Base-by-base conservation (phyloP, 768 basidiomycete species). In the Tricholoma flavovirens region DNA sequence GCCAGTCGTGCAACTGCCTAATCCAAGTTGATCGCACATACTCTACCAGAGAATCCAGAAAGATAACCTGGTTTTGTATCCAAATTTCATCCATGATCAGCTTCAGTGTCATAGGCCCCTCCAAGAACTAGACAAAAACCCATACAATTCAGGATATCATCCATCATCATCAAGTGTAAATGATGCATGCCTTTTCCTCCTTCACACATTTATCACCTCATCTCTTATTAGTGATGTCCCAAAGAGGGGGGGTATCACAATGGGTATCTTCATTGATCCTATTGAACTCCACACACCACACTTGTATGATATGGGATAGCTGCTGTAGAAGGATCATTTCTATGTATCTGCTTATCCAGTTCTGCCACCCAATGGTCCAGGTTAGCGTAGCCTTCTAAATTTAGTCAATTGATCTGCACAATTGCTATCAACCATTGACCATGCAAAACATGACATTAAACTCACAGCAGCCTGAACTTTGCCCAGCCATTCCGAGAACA, bases 311-410 rank as follows among this genome's bases (percentile, higher is more conserved):
- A 21, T 87, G 81, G 1, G 78, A 75, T 10, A 99, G 70, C 19
- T 95, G 83, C 56, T 84, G 82, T 15, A 88, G 72, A 0, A 98
- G 76, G 52, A 93, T 89, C 3, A 72, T 76, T 65, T 97, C 93
- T 60, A 98, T 95, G 58, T 85, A 82, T 60, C 83, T 81, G 67
- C n/a, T n/a, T n/a, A n/a, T 90, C 87, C 45, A 95, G 80, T 56
- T 90, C 85, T 2, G 83, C 81, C n/a, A n/a, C n/a, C n/a, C n/a
- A n/a, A n/a, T n/a, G n/a, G n/a, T n/a, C n/a, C n/a, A n/a, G n/a
- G n/a, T 96, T 93, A 17, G 91, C 84, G 62, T 95, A 99, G 15
- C 97, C 96, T 67, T 98, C 96, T 59, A 99, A 73, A 67, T 97
- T 98, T 59, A 99, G 79, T 35, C 87, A 83, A 71, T 98, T 97